phyloP scores from a whole-genome alignment of 305 asterid genomes.

The Caryopteris hybrid region DNA sequence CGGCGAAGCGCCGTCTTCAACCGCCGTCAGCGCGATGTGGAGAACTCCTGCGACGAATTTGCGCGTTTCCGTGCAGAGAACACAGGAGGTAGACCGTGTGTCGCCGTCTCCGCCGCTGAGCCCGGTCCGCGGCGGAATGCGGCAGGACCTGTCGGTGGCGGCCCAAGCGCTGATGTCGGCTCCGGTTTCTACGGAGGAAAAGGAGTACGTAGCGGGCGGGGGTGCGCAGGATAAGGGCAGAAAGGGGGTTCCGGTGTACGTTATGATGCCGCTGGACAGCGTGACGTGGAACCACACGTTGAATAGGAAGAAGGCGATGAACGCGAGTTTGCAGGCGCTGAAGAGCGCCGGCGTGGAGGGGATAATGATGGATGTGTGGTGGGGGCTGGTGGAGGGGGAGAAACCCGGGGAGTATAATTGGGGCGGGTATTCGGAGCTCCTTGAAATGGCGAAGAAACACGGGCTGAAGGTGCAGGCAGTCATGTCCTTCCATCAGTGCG shows the following conservation, averaged over 20 bases:
- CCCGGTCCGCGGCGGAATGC: conserved; percentile 47
- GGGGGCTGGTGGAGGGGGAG: conserved; percentile 90
- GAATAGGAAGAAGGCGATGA: conserved; percentile 90
- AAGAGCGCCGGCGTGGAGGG: conserved; percentile 96
- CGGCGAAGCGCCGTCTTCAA: conserved; percentile 34
- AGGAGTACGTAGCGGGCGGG: conserved; percentile 28
- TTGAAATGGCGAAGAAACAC: conserved; percentile 89
- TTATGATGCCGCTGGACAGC: conserved; percentile 97
- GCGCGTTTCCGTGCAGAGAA: conserved; percentile 41
- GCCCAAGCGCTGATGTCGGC: conserved; percentile 62
- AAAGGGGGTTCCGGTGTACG: conserved; percentile 83
- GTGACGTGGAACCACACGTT: conserved; percentile 80
- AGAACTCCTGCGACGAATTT: conserved; percentile 41
- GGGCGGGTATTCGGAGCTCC: conserved; percentile 84
- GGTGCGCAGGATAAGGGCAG: conserved; percentile 22
- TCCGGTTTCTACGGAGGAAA: conserved; percentile 8
- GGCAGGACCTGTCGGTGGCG: conserved; percentile 63
- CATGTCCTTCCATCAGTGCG: conserved; percentile 98
- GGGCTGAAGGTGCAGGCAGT: conserved; percentile 96
- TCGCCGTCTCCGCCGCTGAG: conserved; percentile 88
- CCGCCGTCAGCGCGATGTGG: conserved; percentile 53
- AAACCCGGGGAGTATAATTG: conserved; percentile 74
- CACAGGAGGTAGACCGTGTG: conserved; percentile 42
- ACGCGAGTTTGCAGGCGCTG: conserved; percentile 88
- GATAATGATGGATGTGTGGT: conserved; percentile 99